Base-by-base conservation (phyloP, 1,284 basidiomycete genomes). In the Pseudozyma pruni region DNA sequence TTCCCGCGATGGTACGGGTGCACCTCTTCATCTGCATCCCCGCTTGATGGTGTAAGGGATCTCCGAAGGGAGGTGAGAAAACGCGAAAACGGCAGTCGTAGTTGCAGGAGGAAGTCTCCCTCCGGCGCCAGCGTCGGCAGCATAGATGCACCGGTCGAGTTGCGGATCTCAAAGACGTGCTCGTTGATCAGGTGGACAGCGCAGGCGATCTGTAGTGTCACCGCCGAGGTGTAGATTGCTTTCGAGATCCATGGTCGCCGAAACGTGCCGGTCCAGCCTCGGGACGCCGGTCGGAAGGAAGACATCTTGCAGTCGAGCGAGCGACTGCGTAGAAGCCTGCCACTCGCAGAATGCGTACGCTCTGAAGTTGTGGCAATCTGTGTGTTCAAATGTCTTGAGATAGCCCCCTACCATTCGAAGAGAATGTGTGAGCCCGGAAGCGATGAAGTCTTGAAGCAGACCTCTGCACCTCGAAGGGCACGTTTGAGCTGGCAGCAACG, bases 61-160 rank as follows among this genome's bases (percentile, higher is more conserved):
- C 16, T 13, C 19, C 31, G 50, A 10, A 48, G 7, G 4, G 41
- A 61, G 4, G 22, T 9, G 23, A 46, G 45, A 10, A 63, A 39
- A 2, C 60, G 38, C 8, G 57, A 33, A 20, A 75, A 72, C 0
- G 78, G 73, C 11, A 78, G 48, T 1, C 72, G 71, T 3, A 78
- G 35, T 35, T 79, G 64, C 8, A 81, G 22, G 3, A 80, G 45
- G 13, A 69, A 63, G 22, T 81, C 80, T 8, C 79, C 79, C 9
- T 67, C 39, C 1, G 53, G 37, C 4, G 77, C 71, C 1, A 81
- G 44, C 5, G 80, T 81, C 4, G 80, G 80, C 29, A 81, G 53
- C 80, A 81, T 81, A 5, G 74, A 76, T 1, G 76, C 58, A 11
- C 80, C 80, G 9, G 61, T 74, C 22, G 70, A 70, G 37, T 74